Base-by-base conservation (phyloP, 2,329 filamentous ascomycete species). In the Dothistroma septosporum region DNA sequence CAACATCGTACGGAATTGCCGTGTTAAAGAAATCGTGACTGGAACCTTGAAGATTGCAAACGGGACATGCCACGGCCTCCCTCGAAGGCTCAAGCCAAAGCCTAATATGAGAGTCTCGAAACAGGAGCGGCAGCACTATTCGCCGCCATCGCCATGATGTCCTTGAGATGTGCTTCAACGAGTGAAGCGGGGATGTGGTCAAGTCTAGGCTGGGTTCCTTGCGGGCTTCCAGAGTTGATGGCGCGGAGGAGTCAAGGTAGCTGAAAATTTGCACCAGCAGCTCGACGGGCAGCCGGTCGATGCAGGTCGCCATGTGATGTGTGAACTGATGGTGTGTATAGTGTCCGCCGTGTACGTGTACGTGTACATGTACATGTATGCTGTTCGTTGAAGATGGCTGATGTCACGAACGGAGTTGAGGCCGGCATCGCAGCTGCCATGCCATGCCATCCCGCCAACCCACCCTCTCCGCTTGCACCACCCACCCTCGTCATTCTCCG, bases 221-320 rank as follows among this genome's bases (percentile, higher is more conserved):
- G 58, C 81, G 77, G 22, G 86, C 72, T 16, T 76, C 76, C 44
- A 66, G 68, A 48, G 78, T 73, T 0, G 85, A 84, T 12, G 82
- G 80, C 10, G 83, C 78, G 2, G 77, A 70, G 0, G 68, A 68
- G 65, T 83, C 79, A 52, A 89, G 76, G 67, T 80, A 80, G n/a
- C 73, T 74, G 66, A 89, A 78, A 64, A 89, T 81, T 2, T 83
- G 77, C 56, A 80, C 72, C 22, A 87, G 74, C 50, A 89, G 75
- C 74, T 90, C 87, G 63, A 83, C 84, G 1, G 86, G 87, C 21
- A 89, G 78, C 9, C 59, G 41, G 64, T 69, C 49, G 70, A 72
- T 64, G 12, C 33, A 41, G 10, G 16, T 31, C 22, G 21, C 16
- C 35, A 28, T 52, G 16, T 41, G 35, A 31, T 21, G 32, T 60